Evolutionary conservation across 345 rosid genomes (phyloP).

Genomic region (Sonneratia alba): DNA sequence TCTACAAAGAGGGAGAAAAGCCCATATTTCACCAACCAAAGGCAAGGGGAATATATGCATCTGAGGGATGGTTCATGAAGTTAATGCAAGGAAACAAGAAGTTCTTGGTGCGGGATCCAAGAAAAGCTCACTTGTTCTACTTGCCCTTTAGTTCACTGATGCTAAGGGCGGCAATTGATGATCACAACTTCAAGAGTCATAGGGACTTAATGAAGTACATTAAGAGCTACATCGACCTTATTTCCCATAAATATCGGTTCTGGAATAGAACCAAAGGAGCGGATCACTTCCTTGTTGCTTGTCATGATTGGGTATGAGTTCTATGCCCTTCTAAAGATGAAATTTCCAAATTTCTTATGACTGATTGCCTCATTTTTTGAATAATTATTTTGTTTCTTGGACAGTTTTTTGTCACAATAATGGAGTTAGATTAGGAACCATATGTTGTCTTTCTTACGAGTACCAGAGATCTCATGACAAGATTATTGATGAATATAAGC

Average conservation of each 20-base stretch:
- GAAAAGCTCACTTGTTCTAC: constrained; percentile 83
- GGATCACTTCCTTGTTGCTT: constrained; percentile 85
- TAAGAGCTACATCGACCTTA: constrained; percentile 41
- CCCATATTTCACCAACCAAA: constrained; percentile 67
- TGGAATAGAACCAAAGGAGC: constrained; percentile 86
- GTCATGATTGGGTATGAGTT: constrained; percentile 89
- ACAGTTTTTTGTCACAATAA: neutral
- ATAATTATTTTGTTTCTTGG: neutral
- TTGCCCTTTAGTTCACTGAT: constrained; percentile 55
- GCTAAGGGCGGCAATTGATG: constrained; percentile 39
- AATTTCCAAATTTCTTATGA: neutral
- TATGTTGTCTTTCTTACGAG: no score
- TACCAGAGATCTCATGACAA: no score
- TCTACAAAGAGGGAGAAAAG: constrained; percentile 74
- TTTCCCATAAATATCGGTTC: constrained; percentile 52
- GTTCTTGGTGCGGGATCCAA: constrained; percentile 62
- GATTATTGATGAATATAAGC: no score
- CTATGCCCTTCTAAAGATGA: neutral
- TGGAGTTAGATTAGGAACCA: neutral
- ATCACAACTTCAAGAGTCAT: constrained; percentile 21
- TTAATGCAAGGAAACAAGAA: constrained; percentile 66
- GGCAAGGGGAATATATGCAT: constrained; percentile 75
- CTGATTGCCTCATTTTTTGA: neutral
- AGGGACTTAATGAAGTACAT: constrained; percentile 38
- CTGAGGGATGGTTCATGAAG: constrained; percentile 97